A percentile compares a stretch with the other conserved stretches of the same genome.
Evolutionary conservation across 495 filamentous ascomycete genomes (phyloP).

Genomic region (Aspergillus bertholletiae): DNA sequence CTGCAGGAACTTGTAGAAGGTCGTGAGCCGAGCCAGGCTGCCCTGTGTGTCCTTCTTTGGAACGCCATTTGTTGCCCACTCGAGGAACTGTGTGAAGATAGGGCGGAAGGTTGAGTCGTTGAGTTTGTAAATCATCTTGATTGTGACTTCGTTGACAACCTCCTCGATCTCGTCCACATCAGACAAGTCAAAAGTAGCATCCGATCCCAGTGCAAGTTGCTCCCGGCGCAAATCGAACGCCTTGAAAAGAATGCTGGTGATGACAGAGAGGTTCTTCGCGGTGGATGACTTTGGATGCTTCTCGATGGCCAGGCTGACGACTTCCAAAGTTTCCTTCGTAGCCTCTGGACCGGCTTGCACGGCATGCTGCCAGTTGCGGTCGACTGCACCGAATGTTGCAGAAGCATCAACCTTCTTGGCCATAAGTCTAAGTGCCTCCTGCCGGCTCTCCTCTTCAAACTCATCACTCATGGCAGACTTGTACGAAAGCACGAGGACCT

Average conservation of each 20-base stretch:
- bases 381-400: constrained; percentile 62
- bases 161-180: constrained; percentile 64
- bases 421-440: constrained; percentile 64
- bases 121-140: constrained; percentile 92
- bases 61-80: constrained; percentile 63
- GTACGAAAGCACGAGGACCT: constrained; percentile 64
- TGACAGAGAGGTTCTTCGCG: constrained; percentile 59
- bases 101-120: constrained; percentile 97
- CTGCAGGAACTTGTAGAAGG: constrained; percentile 75
- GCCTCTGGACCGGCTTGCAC: constrained; percentile 56
- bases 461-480: constrained; percentile 58
- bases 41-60: constrained; percentile 58
- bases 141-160: constrained; percentile 58
- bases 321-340: constrained; percentile 59
- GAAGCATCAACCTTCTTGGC: constrained; percentile 71
- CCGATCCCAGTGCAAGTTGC: constrained; percentile 32
- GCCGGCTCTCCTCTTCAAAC: constrained; percentile 58
- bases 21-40: constrained; percentile 54
- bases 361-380: constrained; percentile 66
- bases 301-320: constrained; percentile 65
- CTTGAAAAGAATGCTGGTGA: constrained; percentile 69
- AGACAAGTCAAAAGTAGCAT: constrained; percentile 39
- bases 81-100: constrained; percentile 75
- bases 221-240: constrained; percentile 69
- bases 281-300: constrained; percentile 72